phyloP scores from a whole-genome alignment of 768 basidiomycete genomes.

The Pisolithus marmoratus region DNA sequence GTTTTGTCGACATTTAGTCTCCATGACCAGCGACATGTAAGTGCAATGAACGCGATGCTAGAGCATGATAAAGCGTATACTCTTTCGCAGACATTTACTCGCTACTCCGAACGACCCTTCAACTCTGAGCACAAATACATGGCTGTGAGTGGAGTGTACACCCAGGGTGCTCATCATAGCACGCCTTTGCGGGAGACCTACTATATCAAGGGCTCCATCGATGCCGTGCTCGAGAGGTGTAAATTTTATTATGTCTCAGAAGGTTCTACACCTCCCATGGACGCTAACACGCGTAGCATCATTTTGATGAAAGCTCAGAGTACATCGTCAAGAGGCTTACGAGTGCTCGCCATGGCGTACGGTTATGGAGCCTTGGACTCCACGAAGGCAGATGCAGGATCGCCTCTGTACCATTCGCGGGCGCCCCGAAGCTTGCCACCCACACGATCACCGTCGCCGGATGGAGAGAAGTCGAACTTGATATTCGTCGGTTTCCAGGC shows the following conservation, averaged over 20 bases:
- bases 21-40: slow-evolving; percentile 64
- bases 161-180: slow-evolving; percentile 21
- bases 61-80: slow-evolving; percentile 3
- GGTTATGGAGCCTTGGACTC: slow-evolving; percentile 60
- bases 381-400: slow-evolving; percentile 15
- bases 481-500: slow-evolving; percentile 92
- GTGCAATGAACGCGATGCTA: slow-evolving; percentile 16
- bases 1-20: slow-evolving; percentile 63
- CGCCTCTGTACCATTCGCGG: slow-evolving; percentile 10
- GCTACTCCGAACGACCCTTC: slow-evolving; percentile 81
- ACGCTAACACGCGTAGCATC: slow-evolving; percentile 57
- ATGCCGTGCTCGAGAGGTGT: slow-evolving; percentile 80
- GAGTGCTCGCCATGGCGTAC: slow-evolving; percentile 90
- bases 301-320: slow-evolving; percentile 68
- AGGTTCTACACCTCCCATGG: slow-evolving; percentile 79
- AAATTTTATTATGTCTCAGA: slow-evolving; percentile 87
- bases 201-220: slow-evolving; percentile 91
- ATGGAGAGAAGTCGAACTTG: slow-evolving; percentile 47
- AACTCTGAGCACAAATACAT: slow-evolving; percentile 93
- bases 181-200: slow-evolving; percentile 60
- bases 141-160: slow-evolving; percentile 77
- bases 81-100: slow-evolving; percentile 51
- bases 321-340: slow-evolving; percentile 70
- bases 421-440: slow-evolving; percentile 18
- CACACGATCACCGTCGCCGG: slow-evolving; percentile 24